phyloP scores from a whole-genome alignment of 208 protist genomes.

The Crithidia expoeki region DNA sequence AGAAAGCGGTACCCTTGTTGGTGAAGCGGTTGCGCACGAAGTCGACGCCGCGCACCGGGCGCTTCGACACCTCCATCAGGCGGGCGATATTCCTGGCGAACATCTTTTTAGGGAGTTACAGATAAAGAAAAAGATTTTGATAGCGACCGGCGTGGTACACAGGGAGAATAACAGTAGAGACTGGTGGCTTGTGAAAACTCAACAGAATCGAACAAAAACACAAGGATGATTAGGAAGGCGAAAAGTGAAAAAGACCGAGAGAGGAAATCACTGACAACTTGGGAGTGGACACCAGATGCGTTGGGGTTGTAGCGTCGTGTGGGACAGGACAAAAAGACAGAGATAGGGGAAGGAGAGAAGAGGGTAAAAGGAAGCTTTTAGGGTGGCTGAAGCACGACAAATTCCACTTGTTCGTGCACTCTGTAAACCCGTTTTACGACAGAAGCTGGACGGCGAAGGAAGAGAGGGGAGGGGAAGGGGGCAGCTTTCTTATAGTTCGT shows the following conservation, averaged over 20 bases:
- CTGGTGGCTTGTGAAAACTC: neutral
- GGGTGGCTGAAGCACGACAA: no score
- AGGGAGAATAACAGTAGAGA: no score
- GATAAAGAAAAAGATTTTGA: neutral
- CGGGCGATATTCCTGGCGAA: constrained; percentile 34
- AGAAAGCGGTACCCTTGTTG: constrained; percentile 78
- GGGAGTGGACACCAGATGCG: neutral
- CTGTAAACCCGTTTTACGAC: no score
- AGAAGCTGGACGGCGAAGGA: no score
- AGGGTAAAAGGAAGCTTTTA: no score
- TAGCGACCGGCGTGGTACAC: no score
- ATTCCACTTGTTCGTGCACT: no score
- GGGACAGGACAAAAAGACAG: neutral
- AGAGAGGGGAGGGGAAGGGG: no score
- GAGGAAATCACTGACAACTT: constrained; percentile 2
- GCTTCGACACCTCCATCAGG: constrained; percentile 41
- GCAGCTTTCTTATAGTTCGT: no score
- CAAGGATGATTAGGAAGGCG: neutral
- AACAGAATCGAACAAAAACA: neutral
- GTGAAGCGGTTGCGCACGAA: constrained; percentile 74
- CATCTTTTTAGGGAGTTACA: constrained; percentile 12
- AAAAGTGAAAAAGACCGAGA: neutral
- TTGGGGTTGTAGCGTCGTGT: no score
- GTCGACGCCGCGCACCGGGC: constrained; percentile 56
- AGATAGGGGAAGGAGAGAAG: neutral